These are phyloP conservation scores for Ceratobasidium sp. DNA, from an alignment of 1,284 basidiomycete genomes.

Conservation along the genomic window DNA sequence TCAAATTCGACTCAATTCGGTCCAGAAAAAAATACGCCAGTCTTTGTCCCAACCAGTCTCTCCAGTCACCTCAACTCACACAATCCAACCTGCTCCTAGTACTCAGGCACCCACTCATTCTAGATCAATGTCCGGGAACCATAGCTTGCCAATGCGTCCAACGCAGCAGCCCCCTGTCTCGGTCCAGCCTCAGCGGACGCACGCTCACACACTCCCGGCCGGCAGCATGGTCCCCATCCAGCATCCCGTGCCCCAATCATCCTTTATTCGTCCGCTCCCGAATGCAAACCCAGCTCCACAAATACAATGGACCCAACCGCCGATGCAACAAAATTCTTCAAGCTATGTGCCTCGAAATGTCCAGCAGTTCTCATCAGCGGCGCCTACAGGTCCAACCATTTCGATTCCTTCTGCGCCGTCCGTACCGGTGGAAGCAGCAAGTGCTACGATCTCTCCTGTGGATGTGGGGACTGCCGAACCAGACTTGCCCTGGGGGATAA, in stretches of 20 bases:
- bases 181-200: neutral
- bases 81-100: neutral
- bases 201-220: neutral
- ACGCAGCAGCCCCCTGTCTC: neutral
- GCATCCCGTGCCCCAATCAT: neutral
- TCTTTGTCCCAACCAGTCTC: conserved; percentile 24
- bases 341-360: neutral
- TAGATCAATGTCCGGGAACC: neutral
- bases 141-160: neutral
- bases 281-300: neutral
- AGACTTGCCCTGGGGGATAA: neutral
- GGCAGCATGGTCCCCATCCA: neutral
- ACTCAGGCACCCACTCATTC: neutral
- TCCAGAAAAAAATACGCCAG: conserved; percentile 5
- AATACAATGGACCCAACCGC: neutral
- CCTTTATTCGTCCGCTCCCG: neutral
- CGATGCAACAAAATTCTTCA: conserved; percentile 1
- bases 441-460: neutral
- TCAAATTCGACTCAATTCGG: conserved; percentile 6
- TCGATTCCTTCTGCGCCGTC: neutral
- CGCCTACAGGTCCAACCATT: neutral
- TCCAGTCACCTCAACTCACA: conserved; percentile 5
- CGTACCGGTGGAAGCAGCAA: neutral
- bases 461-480: neutral
- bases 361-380: neutral